phyloP scores from a whole-genome alignment of 306 rosid species.

The Trifolium fragiferum region DNA sequence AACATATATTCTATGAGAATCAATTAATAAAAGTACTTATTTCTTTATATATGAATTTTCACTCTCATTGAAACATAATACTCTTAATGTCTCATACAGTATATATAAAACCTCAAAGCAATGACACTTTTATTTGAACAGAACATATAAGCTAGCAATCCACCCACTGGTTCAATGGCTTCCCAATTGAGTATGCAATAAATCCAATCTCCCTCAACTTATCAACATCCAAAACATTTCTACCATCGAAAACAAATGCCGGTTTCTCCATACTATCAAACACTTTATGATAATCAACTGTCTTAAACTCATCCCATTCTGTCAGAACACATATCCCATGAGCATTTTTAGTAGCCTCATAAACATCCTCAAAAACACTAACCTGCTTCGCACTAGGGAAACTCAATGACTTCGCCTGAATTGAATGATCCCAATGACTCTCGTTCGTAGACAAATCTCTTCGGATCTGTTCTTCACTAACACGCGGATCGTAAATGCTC shows the following conservation, averaged over 20 bases:
- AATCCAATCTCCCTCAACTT: slow-evolving; percentile 78
- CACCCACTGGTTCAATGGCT: slow-evolving; percentile 71
- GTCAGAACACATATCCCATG: slow-evolving; percentile 87
- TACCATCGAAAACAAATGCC: slow-evolving; percentile 83
- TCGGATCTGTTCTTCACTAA: slow-evolving; percentile 66
- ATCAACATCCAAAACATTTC: slow-evolving; percentile 64
- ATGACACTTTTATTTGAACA: slow-evolving; percentile 22
- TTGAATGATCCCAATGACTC: slow-evolving; percentile 68
- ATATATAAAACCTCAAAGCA: neutral
- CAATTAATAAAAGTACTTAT: neutral
- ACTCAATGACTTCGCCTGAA: slow-evolving; percentile 56
- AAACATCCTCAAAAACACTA: slow-evolving; percentile 59
- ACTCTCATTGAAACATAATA: slow-evolving; percentile 5
- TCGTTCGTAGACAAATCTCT: slow-evolving; percentile 62
- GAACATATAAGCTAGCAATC: slow-evolving; percentile 12
- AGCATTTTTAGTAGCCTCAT: slow-evolving; percentile 71
- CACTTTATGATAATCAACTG: slow-evolving; percentile 67
- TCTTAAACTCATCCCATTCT: slow-evolving; percentile 88
- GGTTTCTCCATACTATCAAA: slow-evolving; percentile 76
- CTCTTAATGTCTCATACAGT: neutral
- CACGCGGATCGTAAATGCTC: slow-evolving; percentile 73
- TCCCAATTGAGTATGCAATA: slow-evolving; percentile 78
- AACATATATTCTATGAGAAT: neutral
- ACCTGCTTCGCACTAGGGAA: slow-evolving; percentile 53
- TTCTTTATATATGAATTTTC: neutral